Percentiles rank a stretch among this genome's conserved stretches.
Evolutionary conservation across 495 filamentous ascomycete species (phyloP).

Genomic region (Penicillium longicatenatum): DNA sequence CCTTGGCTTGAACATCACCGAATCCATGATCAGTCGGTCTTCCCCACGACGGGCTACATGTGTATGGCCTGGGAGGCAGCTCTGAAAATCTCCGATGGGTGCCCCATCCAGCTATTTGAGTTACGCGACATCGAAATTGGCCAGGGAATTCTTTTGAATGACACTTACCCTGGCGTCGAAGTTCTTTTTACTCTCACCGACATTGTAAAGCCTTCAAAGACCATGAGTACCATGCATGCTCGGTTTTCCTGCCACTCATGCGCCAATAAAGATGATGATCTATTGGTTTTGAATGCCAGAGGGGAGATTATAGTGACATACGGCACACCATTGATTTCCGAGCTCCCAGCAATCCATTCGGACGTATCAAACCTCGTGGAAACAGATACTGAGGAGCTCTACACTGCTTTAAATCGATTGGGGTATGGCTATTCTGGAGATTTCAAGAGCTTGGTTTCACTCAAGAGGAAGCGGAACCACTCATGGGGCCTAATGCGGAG

Average conservation of each 20-base stretch:
- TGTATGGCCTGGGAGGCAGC: conserved; percentile 5
- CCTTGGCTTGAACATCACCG: not conserved
- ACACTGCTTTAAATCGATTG: not conserved
- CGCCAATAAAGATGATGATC: not conserved
- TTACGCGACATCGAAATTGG: not conserved
- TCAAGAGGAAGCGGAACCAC: not conserved
- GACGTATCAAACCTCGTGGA: not conserved
- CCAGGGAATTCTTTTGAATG: not conserved
- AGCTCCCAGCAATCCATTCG: not conserved
- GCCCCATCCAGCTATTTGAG: not conserved
- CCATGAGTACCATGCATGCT: not conserved
- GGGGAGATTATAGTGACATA: not conserved
- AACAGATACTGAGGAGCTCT: not conserved
- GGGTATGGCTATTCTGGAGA: not conserved
- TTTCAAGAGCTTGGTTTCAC: not conserved
- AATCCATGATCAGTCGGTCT: not conserved
- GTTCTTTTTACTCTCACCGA: not conserved
- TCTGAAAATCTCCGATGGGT: not conserved
- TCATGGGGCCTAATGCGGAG: not conserved
- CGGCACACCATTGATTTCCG: not conserved
- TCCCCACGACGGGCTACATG: not conserved
- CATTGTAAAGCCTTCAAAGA: not conserved
- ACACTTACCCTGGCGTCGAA: not conserved
- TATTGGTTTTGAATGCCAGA: not conserved
- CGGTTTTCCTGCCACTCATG: not conserved